Percentiles rank a stretch among this genome's conserved stretches.
Conservation (phyloP, 2,329 filamentous ascomycete genomes). For the Thelonectria blattea region DNA sequence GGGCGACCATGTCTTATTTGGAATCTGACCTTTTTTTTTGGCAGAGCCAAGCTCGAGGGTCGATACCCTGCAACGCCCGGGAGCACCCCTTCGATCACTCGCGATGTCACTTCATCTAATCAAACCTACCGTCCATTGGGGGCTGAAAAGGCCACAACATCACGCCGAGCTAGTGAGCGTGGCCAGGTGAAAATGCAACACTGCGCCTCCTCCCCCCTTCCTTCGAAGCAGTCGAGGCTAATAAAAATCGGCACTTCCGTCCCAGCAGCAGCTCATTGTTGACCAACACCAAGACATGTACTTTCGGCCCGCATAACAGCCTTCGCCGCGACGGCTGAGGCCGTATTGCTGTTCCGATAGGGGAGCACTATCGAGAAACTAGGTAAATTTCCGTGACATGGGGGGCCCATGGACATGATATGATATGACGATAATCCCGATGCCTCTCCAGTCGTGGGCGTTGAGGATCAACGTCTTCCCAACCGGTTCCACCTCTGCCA, state of each 20-base stretch:
- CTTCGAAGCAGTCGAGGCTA: not conserved
- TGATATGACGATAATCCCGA: slow-evolving; percentile 33
- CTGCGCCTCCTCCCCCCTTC: slow-evolving; percentile 6
- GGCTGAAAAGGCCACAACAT: slow-evolving; percentile 1
- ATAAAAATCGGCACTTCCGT: not conserved
- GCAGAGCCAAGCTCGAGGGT: slow-evolving; percentile 26
- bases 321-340: slow-evolving; percentile 28
- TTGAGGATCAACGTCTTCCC: slow-evolving; percentile 25
- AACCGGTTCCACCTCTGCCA: slow-evolving; percentile 21
- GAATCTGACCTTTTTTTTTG: slow-evolving; percentile 26
- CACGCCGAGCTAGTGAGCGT: slow-evolving; percentile 1
- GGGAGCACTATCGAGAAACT: slow-evolving; percentile 26
- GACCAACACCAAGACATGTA: slow-evolving; percentile 1
- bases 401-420: slow-evolving; percentile 33
- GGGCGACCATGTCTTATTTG: slow-evolving; percentile 24
- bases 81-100: slow-evolving; percentile 27
- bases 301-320: slow-evolving; percentile 23
- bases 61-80: slow-evolving; percentile 26
- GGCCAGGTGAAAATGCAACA: not conserved
- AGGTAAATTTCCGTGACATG: slow-evolving; percentile 35
- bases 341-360: slow-evolving; percentile 28
- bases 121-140: slow-evolving; percentile 23
- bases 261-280: not conserved
- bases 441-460: slow-evolving; percentile 8
- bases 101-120: slow-evolving; percentile 33